Conservation (phyloP, 139 green algal genomes). For the Tetradesmus obliquus region DNA sequence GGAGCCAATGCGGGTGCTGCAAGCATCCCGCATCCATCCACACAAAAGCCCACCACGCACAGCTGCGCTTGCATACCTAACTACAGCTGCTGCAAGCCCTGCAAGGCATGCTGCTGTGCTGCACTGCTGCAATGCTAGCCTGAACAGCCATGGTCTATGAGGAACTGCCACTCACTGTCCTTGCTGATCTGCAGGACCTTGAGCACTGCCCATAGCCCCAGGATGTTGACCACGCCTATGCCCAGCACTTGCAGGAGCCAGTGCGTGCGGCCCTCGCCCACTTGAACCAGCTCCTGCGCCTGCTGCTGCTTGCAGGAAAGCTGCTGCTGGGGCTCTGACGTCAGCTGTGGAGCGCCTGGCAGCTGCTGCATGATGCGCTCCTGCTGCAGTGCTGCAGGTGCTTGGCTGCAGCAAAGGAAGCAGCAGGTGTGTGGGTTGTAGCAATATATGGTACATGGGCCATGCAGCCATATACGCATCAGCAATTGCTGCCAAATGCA, state of each 20-base stretch:
- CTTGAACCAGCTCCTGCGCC: slow-evolving; percentile 15
- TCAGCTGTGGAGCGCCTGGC: not conserved
- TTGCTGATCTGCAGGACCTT: slow-evolving; percentile 1
- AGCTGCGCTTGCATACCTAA: too few relatives aligned
- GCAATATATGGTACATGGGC: too few relatives aligned
- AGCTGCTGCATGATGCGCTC: not conserved
- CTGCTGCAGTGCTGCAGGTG: not conserved
- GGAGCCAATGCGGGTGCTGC: not conserved
- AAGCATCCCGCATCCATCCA: not conserved
- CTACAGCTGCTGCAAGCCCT: not conserved
- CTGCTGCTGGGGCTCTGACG: not conserved
- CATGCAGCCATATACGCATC: too few relatives aligned
- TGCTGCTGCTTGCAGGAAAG: not conserved
- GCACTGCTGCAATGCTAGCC: not conserved
- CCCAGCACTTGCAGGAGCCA: slow-evolving; percentile 27
- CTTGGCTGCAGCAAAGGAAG: not conserved
- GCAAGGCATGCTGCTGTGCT: not conserved
- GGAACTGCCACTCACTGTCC: slow-evolving; percentile 5
- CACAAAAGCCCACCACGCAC: too few relatives aligned
- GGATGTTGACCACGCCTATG: slow-evolving; percentile 32
- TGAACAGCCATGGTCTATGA: too few relatives aligned
- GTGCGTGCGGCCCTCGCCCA: slow-evolving; percentile 2
- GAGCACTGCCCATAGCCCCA: slow-evolving; percentile 21
- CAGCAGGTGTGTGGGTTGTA: not conserved
- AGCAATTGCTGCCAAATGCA: too few relatives aligned